Conservation (phyloP, 164 flowering plant species). For the Kalanchoe fedtschenkoi region DNA sequence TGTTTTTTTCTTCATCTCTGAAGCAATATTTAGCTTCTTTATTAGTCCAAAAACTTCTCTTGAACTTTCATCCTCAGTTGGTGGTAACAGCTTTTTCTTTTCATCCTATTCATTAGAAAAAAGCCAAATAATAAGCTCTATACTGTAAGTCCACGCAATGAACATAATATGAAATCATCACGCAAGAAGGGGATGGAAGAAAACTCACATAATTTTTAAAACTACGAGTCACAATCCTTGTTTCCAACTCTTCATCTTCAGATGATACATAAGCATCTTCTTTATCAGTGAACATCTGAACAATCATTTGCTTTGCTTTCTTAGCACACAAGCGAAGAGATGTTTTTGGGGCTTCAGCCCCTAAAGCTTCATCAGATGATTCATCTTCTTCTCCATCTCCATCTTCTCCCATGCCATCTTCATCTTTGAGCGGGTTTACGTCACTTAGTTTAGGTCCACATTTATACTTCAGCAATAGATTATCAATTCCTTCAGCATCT, state of each 20-base stretch:
- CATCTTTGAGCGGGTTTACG: conserved; percentile 20
- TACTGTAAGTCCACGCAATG: background rate
- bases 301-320: conserved; percentile 62
- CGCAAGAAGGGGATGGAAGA: background rate
- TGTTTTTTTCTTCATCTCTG: conserved; percentile 46
- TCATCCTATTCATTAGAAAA: conserved; percentile 35
- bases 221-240: conserved; percentile 26
- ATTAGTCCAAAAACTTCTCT: conserved; percentile 78
- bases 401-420: conserved; percentile 17
- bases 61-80: conserved; percentile 56
- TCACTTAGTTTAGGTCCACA: conserved; percentile 34
- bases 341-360: conserved; percentile 17
- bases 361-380: conserved; percentile 25
- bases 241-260: conserved; percentile 76
- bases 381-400: conserved; percentile 31
- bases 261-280: conserved; percentile 65
- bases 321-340: conserved; percentile 28
- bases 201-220: conserved; percentile 57
- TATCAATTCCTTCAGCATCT: conserved; percentile 81
- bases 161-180: background rate
- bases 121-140: background rate
- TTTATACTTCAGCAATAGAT: conserved; percentile 58
- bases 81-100: conserved; percentile 31
- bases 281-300: conserved; percentile 57
- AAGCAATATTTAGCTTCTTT: conserved; percentile 65